A percentile compares a stretch with the other conserved stretches of the same genome.
These are phyloP conservation scores for Saccharomycopsis lassenensis DNA, from an alignment of 805 yeast genomes.

Conservation along the genomic window DNA sequence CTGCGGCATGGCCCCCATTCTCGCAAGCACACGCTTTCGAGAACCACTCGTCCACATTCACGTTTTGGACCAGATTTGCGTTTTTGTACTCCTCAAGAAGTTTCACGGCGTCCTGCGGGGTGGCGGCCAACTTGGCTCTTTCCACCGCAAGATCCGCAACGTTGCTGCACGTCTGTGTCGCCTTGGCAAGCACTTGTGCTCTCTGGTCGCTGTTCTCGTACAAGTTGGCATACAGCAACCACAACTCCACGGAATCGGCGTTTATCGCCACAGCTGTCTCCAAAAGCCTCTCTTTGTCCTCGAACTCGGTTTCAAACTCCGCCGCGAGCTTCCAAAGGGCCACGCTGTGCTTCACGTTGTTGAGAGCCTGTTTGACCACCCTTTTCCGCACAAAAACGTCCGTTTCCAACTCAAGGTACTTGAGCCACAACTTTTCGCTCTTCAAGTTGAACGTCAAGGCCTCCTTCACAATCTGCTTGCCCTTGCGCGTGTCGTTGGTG, in stretches of 20 bases:
- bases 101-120: too few species aligned
- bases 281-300: constrained; percentile 42
- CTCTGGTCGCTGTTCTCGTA: too few species aligned
- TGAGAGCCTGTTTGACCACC: constrained; percentile 63
- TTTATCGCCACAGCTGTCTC: constrained; percentile 57
- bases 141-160: too few species aligned
- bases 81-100: too few species aligned
- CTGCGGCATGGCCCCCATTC: too few species aligned
- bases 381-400: constrained; percentile 42
- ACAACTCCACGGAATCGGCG: constrained; percentile 52
- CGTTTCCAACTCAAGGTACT: constrained; percentile 55
- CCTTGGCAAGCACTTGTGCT: too few species aligned
- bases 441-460: constrained; percentile 48
- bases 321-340: constrained; percentile 62
- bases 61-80: too few species aligned
- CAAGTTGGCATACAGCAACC: constrained; percentile 47
- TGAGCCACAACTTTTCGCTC: constrained; percentile 61
- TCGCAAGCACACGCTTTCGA: too few species aligned
- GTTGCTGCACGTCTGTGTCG: too few species aligned
- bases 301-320: constrained; percentile 42
- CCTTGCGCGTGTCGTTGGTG: constrained; percentile 29
- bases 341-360: constrained; percentile 43
- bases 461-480: constrained; percentile 51
- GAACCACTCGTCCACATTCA: too few species aligned
- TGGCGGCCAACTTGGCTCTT: too few species aligned